Percentiles rank a stretch among this genome's conserved stretches.
Evolutionary conservation across 148 eudicot species (phyloP).

Genomic region (Rhododendron ovatum): DNA sequence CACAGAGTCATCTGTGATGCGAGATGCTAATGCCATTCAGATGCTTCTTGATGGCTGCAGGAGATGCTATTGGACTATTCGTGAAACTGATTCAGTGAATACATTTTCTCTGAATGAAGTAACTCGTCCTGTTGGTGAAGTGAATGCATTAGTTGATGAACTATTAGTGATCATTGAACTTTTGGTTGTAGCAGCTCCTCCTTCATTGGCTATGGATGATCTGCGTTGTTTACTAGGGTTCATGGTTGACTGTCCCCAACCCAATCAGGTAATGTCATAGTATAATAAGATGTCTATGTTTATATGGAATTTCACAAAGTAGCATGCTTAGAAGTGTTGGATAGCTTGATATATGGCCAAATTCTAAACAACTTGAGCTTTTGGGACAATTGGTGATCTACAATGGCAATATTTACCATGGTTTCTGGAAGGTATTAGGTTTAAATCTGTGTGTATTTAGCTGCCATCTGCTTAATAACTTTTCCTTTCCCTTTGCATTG

Average conservation of each 20-base stretch:
- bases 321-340: background rate
- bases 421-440: background rate
- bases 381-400: background rate
- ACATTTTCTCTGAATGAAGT: constrained; percentile 60
- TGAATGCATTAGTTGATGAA: constrained; percentile 95
- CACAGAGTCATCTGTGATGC: constrained; percentile 90
- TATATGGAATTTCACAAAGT: background rate
- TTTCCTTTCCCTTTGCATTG: background rate
- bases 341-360: background rate
- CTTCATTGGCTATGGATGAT: constrained; percentile 79
- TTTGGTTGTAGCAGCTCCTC: constrained; percentile 77
- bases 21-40: constrained; percentile 98
- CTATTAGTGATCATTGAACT: constrained; percentile 91
- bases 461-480: background rate
- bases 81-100: constrained; percentile 78
- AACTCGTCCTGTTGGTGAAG: constrained; percentile 85
- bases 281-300: background rate
- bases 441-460: background rate
- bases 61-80: constrained; percentile 86
- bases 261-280: constrained; percentile 69
- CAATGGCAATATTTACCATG: background rate
- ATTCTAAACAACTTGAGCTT: background rate
- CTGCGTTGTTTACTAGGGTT: constrained; percentile 85
- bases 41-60: constrained; percentile 98
- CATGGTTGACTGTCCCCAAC: constrained; percentile 94